Conservation (phyloP, 176 grass and related monocot species). For the Themeda triandra region DNA sequence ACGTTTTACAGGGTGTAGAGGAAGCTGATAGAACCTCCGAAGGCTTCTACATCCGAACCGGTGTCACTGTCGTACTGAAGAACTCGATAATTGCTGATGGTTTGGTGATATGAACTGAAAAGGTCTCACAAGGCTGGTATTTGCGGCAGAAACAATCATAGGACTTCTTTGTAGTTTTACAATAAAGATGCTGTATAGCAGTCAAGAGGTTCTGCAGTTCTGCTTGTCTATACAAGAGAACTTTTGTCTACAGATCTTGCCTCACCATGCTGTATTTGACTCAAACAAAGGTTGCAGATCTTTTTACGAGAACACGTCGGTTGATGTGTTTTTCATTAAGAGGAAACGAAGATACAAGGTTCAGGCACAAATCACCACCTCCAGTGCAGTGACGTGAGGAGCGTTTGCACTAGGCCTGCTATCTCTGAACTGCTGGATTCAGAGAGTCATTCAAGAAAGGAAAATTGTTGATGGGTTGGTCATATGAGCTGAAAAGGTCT, state of each 20-base stretch:
- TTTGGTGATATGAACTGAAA: slow-evolving; percentile 51
- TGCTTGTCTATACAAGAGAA: slow-evolving; percentile 8
- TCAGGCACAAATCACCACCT: no score
- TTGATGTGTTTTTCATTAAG: no score
- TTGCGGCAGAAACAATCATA: slow-evolving; percentile 5
- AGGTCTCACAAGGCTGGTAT: background rate
- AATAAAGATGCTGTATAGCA: slow-evolving; percentile 26
- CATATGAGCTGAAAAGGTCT: no score
- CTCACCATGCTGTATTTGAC: background rate
- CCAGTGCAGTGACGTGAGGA: no score
- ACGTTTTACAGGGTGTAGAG: slow-evolving; percentile 58
- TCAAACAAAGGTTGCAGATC: background rate
- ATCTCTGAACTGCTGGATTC: no score
- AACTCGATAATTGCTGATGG: slow-evolving; percentile 80
- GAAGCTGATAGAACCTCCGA: slow-evolving; percentile 75
- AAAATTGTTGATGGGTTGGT: no score
- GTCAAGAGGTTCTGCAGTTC: background rate
- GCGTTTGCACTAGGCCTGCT: no score
- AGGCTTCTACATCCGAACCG: slow-evolving; percentile 89
- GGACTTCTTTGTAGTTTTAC: slow-evolving; percentile 21
- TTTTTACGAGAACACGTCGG: no score
- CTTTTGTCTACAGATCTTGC: background rate
- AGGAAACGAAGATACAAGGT: no score
- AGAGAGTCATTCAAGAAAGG: no score
- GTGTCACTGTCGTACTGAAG: slow-evolving; percentile 78